phyloP scores from a whole-genome alignment of 371 early-diverging fungal genomes.

The Mortierella sp. region DNA sequence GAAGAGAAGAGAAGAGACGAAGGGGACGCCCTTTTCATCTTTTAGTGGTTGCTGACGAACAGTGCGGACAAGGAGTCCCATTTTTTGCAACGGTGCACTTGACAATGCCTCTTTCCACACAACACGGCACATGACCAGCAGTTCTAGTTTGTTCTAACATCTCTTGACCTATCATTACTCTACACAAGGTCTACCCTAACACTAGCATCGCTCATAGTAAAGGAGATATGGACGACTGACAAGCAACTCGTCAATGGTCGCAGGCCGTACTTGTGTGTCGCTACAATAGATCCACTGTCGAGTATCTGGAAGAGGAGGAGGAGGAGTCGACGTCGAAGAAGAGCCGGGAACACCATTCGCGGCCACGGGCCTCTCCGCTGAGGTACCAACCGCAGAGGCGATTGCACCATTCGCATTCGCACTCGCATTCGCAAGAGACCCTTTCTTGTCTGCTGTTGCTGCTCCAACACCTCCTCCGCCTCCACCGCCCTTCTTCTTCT shows the following conservation, averaged over 20 bases:
- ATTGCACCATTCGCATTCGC: not conserved
- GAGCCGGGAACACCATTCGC: not conserved
- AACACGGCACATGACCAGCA: not conserved
- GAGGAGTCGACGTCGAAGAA: not conserved
- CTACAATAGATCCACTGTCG: slow-evolving; percentile 47
- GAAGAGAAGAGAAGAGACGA: not conserved
- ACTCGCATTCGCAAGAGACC: not conserved
- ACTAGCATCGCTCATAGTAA: slow-evolving; percentile 58
- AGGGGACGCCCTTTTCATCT: not conserved
- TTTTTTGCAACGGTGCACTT: not conserved
- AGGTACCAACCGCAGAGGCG: slow-evolving; percentile 4
- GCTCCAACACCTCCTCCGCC: not conserved
- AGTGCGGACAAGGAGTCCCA: not conserved
- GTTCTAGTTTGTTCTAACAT: slow-evolving; percentile 4
- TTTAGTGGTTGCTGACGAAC: not conserved
- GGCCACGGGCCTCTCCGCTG: not conserved
- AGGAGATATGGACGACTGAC: slow-evolving; percentile 41
- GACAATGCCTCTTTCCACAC: not conserved
- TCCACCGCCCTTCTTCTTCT: slow-evolving; percentile 28
- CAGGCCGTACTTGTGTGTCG: slow-evolving; percentile 43
- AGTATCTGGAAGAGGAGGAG: not conserved
- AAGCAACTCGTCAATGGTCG: slow-evolving; percentile 37
- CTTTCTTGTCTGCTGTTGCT: not conserved
- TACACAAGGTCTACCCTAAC: not conserved
- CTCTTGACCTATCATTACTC: not conserved